phyloP scores from a whole-genome alignment of 2,329 filamentous ascomycete genomes.

The Spiromastix sp. region DNA sequence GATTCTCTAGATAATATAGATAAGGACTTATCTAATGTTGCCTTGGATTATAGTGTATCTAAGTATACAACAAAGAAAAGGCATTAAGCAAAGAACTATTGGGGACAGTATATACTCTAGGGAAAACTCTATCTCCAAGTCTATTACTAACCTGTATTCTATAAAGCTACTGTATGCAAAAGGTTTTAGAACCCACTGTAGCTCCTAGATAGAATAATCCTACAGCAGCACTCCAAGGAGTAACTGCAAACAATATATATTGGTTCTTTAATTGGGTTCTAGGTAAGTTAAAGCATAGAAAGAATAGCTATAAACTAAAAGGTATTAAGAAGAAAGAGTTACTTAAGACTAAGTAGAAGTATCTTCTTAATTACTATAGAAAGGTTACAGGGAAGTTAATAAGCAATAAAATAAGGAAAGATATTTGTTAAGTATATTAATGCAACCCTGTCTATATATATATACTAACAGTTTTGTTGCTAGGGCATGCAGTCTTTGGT shows the following conservation, averaged over 20 bases:
- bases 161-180: slow-evolving; percentile 13
- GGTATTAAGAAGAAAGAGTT: slow-evolving; percentile 11
- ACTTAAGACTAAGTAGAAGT: slow-evolving; percentile 15
- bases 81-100: slow-evolving; percentile 10
- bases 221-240: slow-evolving; percentile 11
- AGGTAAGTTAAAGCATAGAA: slow-evolving; percentile 12
- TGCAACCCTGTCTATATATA: slow-evolving; percentile 1
- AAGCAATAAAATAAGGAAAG: slow-evolving; percentile 11
- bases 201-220: slow-evolving; percentile 12
- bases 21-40: slow-evolving; percentile 14
- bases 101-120: slow-evolving; percentile 9
- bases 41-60: slow-evolving; percentile 13
- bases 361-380: slow-evolving; percentile 15
- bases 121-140: background rate
- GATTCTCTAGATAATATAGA: slow-evolving; percentile 14
- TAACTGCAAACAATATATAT: slow-evolving; percentile 14
- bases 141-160: slow-evolving; percentile 3
- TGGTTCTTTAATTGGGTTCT: slow-evolving; percentile 15
- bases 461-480: slow-evolving; percentile 5
- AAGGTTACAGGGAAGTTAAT: slow-evolving; percentile 10
- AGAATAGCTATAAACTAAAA: slow-evolving; percentile 8
- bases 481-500: slow-evolving; percentile 13
- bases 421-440: slow-evolving; percentile 11
- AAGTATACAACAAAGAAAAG: slow-evolving; percentile 12
- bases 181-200: slow-evolving; percentile 11